Percentiles rank a stretch among this genome's conserved stretches.
Conservation (phyloP, 2,329 filamentous ascomycete species). For the Fusarium pseudograminearum region DNA sequence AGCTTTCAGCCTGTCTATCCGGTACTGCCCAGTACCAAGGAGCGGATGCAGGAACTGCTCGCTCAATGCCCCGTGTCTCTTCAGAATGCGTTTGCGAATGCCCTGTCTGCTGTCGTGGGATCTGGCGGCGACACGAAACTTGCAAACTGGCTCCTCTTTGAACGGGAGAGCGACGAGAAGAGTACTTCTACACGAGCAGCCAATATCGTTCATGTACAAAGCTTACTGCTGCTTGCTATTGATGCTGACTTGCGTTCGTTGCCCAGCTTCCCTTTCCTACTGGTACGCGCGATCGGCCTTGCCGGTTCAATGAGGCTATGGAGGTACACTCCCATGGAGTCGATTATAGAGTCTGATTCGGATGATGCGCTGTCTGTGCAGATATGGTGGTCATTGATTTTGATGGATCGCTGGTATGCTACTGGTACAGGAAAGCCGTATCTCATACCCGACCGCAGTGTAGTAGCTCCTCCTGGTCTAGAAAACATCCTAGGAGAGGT, state of each 20-base stretch:
- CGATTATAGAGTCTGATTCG: conserved; percentile 66
- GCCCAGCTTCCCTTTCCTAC: conserved; percentile 62
- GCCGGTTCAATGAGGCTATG: conserved; percentile 74
- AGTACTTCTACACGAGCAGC: conserved; percentile 54
- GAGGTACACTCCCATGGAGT: conserved; percentile 56
- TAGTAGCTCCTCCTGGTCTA: conserved; percentile 71
- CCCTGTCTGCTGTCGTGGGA: conserved; percentile 65
- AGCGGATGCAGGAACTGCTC: conserved; percentile 67
- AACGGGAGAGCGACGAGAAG: conserved; percentile 62
- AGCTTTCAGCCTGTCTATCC: conserved; percentile 76
- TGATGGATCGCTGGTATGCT: conserved; percentile 80
- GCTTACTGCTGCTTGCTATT: conserved; percentile 73
- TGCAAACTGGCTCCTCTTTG: conserved; percentile 61
- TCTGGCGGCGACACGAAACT: conserved; percentile 58
- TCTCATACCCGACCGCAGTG: conserved; percentile 71
- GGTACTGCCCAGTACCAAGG: conserved; percentile 69
- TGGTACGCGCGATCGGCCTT: conserved; percentile 74
- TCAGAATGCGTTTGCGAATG: conserved; percentile 73
- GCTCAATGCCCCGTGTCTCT: conserved; percentile 67
- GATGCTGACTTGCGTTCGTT: conserved; percentile 69
- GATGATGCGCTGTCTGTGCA: conserved; percentile 72
- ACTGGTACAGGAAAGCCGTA: conserved; percentile 73
- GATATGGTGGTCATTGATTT: conserved; percentile 78
- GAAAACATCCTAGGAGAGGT: conserved; percentile 70
- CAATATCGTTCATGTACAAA: conserved; percentile 73